phyloP scores from a whole-genome alignment of 1,284 basidiomycete species.

The Mycena citricolor region DNA sequence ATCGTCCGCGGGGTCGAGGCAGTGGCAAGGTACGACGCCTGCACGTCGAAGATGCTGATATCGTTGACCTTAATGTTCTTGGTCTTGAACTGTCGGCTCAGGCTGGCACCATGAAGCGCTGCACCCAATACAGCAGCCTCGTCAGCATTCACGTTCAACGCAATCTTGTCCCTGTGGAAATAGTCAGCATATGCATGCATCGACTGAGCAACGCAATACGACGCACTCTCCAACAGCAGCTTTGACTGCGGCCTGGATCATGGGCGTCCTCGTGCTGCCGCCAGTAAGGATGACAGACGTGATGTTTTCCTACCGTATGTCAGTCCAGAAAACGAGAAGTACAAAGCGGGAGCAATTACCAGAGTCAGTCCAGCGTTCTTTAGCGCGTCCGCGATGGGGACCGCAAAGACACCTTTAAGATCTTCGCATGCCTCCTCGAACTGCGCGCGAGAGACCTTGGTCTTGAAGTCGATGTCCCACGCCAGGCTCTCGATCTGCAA shows the following conservation, averaged over 20 bases:
- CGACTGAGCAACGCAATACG: neutral
- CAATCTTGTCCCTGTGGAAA: constrained; percentile 67
- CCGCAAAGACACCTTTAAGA: constrained; percentile 60
- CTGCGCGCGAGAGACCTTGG: constrained; percentile 71
- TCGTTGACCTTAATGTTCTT: constrained; percentile 90
- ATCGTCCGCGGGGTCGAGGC: constrained; percentile 63
- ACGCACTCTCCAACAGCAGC: constrained; percentile 74
- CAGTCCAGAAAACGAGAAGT: constrained; percentile 6
- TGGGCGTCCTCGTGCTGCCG: constrained; percentile 86
- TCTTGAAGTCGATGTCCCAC: constrained; percentile 89
- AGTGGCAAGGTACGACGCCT: constrained; percentile 74
- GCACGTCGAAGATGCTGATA: constrained; percentile 68
- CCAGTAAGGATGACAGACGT: constrained; percentile 91
- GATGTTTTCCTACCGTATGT: constrained; percentile 58
- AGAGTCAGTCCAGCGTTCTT: constrained; percentile 66
- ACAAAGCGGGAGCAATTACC: constrained; percentile 35
- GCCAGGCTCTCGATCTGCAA: constrained; percentile 81
- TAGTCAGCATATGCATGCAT: constrained; percentile 17
- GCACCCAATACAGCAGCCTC: constrained; percentile 90
- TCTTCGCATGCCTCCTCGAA: constrained; percentile 78
- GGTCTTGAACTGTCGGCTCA: constrained; percentile 92
- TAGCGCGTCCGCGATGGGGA: constrained; percentile 81
- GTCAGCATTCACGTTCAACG: constrained; percentile 95
- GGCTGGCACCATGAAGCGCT: constrained; percentile 87
- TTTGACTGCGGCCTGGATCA: constrained; percentile 85